Evolutionary conservation across 2,329 filamentous ascomycete genomes (phyloP).

Genomic region (Delphinella strobiligena): DNA sequence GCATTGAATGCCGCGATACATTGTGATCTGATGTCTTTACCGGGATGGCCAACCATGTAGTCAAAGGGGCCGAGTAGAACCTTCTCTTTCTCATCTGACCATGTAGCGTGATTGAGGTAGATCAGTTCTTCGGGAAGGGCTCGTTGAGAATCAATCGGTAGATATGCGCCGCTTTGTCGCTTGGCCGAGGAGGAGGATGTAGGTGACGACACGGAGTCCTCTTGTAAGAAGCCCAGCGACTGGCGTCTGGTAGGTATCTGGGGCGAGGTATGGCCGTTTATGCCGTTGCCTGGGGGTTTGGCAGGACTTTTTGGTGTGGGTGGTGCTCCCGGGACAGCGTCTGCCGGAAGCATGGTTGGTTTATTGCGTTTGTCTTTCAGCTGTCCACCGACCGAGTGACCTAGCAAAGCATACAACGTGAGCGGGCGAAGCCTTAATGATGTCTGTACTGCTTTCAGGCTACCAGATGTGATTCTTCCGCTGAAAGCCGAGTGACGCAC

Average conservation of each 20-base stretch:
- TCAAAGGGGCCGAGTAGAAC: conserved; percentile 69
- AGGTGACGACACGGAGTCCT: background rate
- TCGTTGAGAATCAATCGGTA: background rate
- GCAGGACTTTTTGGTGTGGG: background rate
- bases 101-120: conserved; percentile 35
- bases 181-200: background rate
- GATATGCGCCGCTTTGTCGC: background rate
- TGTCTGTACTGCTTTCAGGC: too few relatives aligned
- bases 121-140: conserved; percentile 23
- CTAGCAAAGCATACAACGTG: background rate
- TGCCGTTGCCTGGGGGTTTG: background rate
- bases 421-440: background rate
- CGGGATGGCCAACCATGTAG: conserved; percentile 66
- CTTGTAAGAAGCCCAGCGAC: background rate
- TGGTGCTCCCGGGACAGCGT: background rate
- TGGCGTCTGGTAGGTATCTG: background rate
- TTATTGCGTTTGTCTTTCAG: background rate
- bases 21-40: conserved; percentile 73
- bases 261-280: background rate
- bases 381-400: too few relatives aligned
- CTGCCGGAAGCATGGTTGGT: background rate
- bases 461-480: too few relatives aligned
- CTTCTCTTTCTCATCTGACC: conserved; percentile 64
- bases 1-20: conserved; percentile 71
- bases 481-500: too few relatives aligned